Evolutionary conservation across 2,329 filamentous ascomycete species (phyloP).

Genomic region (Colletotrichum neosansevieriae): DNA sequence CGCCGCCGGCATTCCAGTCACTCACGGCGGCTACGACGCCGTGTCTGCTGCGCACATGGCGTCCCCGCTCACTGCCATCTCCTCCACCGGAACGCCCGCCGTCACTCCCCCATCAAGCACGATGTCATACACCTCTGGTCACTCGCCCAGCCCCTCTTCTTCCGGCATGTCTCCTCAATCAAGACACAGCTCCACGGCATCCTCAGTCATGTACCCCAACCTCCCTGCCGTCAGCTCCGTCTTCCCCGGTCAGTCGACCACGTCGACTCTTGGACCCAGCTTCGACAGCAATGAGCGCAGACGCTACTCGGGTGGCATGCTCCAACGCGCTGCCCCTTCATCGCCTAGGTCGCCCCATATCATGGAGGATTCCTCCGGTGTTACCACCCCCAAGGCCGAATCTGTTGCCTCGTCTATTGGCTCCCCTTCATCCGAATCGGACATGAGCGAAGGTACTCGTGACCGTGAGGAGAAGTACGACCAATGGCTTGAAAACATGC

Average conservation of each 20-base stretch:
- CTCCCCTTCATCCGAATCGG: slow-evolving; percentile 68
- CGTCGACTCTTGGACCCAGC: slow-evolving; percentile 77
- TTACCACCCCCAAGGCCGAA: slow-evolving; percentile 59
- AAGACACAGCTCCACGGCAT: slow-evolving; percentile 69
- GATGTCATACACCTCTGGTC: slow-evolving; percentile 81
- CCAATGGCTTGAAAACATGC: slow-evolving; percentile 74
- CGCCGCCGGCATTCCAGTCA: slow-evolving; percentile 48
- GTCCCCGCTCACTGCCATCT: slow-evolving; percentile 69
- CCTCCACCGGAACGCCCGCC: slow-evolving; percentile 78
- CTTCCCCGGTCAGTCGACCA: slow-evolving; percentile 75
- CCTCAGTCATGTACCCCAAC: slow-evolving; percentile 79
- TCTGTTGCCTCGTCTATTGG: slow-evolving; percentile 58
- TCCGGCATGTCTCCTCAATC: slow-evolving; percentile 76
- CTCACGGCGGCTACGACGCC: slow-evolving; percentile 53
- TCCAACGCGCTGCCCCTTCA: slow-evolving; percentile 67
- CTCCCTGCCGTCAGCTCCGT: slow-evolving; percentile 78
- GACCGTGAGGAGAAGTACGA: slow-evolving; percentile 74
- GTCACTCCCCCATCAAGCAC: slow-evolving; percentile 81
- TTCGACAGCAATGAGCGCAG: slow-evolving; percentile 74
- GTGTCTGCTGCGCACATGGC: slow-evolving; percentile 69
- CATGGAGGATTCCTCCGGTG: slow-evolving; percentile 53
- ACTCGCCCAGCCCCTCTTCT: slow-evolving; percentile 80
- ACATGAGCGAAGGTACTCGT: slow-evolving; percentile 62
- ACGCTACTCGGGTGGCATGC: slow-evolving; percentile 75
- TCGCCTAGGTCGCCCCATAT: slow-evolving; percentile 53